phyloP scores from a whole-genome alignment of 192 early-diverging fungal genomes.

The Chytriomyces sp. region DNA sequence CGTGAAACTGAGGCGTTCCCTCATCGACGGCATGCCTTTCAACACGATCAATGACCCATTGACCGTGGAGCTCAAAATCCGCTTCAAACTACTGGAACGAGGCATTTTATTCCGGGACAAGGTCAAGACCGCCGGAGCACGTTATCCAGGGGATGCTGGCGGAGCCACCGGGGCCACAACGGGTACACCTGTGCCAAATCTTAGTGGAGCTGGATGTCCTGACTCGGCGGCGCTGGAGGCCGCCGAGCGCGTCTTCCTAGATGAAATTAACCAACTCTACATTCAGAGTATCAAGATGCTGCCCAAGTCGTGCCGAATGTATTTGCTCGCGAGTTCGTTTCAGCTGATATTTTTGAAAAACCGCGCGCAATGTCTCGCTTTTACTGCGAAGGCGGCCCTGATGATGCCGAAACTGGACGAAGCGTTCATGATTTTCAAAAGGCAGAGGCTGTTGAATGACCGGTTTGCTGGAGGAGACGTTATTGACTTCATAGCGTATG shows the following conservation, averaged over 20 bases:
- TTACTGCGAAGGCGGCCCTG: conserved; percentile 37
- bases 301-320: conserved; percentile 40
- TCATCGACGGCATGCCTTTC: conserved; percentile 29
- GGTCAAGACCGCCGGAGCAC: conserved; percentile 11
- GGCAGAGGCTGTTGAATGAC: conserved; percentile 49
- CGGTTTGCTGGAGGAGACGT: conserved; percentile 48
- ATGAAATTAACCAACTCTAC: conserved; percentile 36
- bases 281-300: conserved; percentile 13
- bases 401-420: conserved; percentile 46
- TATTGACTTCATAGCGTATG: conserved; percentile 55
- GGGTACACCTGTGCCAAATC: not conserved
- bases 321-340: conserved; percentile 43
- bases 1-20: conserved; percentile 15
- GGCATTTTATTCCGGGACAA: conserved; percentile 32
- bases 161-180: not conserved
- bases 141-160: not conserved
- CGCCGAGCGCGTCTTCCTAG: conserved; percentile 22
- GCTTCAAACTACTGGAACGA: conserved; percentile 33
- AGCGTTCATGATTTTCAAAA: conserved; percentile 47
- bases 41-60: conserved; percentile 24
- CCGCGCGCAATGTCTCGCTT: conserved; percentile 47
- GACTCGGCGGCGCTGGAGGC: conserved; percentile 2
- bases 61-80: conserved; percentile 41
- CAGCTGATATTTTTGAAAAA: conserved; percentile 44
- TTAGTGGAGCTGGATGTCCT: not conserved